Base-by-base conservation (phyloP, 2,329 filamentous ascomycete genomes). In the Fusarium ramigenum region DNA sequence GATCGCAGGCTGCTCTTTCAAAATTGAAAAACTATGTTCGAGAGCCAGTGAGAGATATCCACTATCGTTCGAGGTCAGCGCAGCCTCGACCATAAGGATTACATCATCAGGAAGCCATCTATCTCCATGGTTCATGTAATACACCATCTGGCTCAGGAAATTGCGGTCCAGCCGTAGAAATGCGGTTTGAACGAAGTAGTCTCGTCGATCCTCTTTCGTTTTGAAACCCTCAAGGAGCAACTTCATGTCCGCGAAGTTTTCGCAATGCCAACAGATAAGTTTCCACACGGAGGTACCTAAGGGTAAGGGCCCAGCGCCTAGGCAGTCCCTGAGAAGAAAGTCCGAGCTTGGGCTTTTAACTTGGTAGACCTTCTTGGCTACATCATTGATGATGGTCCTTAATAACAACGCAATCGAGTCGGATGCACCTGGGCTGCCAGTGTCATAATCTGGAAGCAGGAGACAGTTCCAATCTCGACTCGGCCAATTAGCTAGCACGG, bases 141-240 rank as follows among this genome's bases (percentile, higher is more conserved):
- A 18, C 15, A 11, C 9, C 15, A 43, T 0, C 9, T 43, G 9
- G 9, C 2, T 11, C 2, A 43, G 9, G 7, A 18, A 23, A 12
- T 2, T 3, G 15, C n/a, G 9, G 7, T 43, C 10, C 7, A 44
- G 23, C 4, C 42, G 23, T 3, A 44, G 11, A 0, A 44, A 25
- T 19, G 42, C 16, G 10, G 23, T 19, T 2, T 25, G 23, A 25
- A 44, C 2, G 7, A 44, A 23, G n/a, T 0, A 4, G 14, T 8
- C 2, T 2, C 1, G 34, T 36, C 8, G 34, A 16, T 8, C 2
- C 15, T 8, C 7, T 16, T 9, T 2, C 3, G 5, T 15, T 8
- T 36, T 36, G 34, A 36, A 16, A 16, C 34, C 9, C 10, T 43
- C 15, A 5, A 43, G 9, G 4, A 23, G 15, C 9, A 10, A 7